These are phyloP conservation scores for Aphanomyces euteiches DNA, from an alignment of 352 stramenopile genomes.

Conservation along the genomic window DNA sequence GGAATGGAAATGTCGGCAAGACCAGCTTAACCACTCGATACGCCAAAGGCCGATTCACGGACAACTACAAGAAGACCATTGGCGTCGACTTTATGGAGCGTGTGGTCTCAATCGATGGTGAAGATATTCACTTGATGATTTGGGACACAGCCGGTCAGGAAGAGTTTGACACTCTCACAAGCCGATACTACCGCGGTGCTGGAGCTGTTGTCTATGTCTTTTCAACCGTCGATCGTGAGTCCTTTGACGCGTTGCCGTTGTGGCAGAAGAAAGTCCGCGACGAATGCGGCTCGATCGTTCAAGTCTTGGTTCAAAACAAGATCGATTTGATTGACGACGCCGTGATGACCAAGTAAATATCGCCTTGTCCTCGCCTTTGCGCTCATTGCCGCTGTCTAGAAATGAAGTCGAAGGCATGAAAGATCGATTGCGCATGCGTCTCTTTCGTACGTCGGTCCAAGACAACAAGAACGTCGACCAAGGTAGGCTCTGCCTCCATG, in stretches of 20 bases:
- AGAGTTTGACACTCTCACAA: conserved; percentile 75
- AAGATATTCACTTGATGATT: conserved; percentile 74
- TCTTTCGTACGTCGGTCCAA: conserved; percentile 64
- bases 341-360: conserved; percentile 37
- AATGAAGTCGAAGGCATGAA: conserved; percentile 63
- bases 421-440: conserved; percentile 48
- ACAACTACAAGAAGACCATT: conserved; percentile 83
- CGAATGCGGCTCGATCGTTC: conserved; percentile 58
- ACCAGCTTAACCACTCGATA: conserved; percentile 78
- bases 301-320: conserved; percentile 75
- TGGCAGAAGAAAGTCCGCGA: conserved; percentile 70
- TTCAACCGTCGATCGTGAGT: conserved; percentile 64
- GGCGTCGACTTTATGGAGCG: conserved; percentile 84
- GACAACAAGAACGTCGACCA: conserved; percentile 72
- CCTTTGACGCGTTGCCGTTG: conserved; percentile 62
- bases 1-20: conserved; percentile 82
- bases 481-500: conserved; percentile 34
- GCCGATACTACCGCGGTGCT: conserved; percentile 74
- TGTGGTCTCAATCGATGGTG: conserved; percentile 53
- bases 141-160: conserved; percentile 80
- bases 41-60: conserved; percentile 70
- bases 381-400: background rate
- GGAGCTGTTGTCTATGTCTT: conserved; percentile 73
- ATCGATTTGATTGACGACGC: conserved; percentile 64
- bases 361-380: background rate